Evolutionary conservation across 169 alveolate genomes (phyloP).

Genomic region (Plasmodium fragile): DNA sequence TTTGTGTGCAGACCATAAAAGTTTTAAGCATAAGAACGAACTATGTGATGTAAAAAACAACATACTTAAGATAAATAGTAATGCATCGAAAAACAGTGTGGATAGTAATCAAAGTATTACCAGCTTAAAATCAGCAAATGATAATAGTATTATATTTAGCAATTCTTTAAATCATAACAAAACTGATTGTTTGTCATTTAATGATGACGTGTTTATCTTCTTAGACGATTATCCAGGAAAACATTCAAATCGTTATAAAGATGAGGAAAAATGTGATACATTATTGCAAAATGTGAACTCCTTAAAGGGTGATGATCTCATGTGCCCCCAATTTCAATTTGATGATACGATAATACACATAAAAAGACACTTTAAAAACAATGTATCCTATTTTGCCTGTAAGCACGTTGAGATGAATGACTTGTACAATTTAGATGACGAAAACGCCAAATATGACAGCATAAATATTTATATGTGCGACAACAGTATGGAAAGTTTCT

Average conservation of each 20-base stretch:
- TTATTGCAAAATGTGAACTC: constrained; percentile 30
- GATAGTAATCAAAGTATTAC: constrained; percentile 18
- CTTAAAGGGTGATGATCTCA: constrained; percentile 12
- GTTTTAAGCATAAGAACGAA: constrained; percentile 2
- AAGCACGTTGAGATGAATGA: constrained; percentile 44
- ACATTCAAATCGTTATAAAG: constrained; percentile 7
- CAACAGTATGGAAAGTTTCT: constrained; percentile 21
- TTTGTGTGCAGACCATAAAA: constrained; percentile 28
- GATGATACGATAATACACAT: constrained; percentile 68
- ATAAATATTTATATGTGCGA: constrained; percentile 53
- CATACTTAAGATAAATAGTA: constrained; percentile 43
- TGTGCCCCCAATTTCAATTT: background rate
- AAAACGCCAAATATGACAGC: constrained; percentile 46
- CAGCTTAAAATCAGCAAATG: constrained; percentile 24
- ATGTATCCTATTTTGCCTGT: constrained; percentile 68
- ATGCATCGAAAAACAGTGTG: constrained; percentile 5
- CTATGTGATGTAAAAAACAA: constrained; percentile 41
- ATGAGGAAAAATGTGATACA: constrained; percentile 16
- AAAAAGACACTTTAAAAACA: constrained; percentile 47
- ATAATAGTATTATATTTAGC: constrained; percentile 71
- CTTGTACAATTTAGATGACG: constrained; percentile 38
- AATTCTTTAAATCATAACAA: constrained; percentile 49
- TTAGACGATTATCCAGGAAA: constrained; percentile 43
- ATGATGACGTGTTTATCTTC: constrained; percentile 71
- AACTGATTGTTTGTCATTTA: constrained; percentile 38